These are phyloP conservation scores for Xylaria sp. DNA, from an alignment of 2,329 filamentous ascomycete genomes.

Conservation along the genomic window DNA sequence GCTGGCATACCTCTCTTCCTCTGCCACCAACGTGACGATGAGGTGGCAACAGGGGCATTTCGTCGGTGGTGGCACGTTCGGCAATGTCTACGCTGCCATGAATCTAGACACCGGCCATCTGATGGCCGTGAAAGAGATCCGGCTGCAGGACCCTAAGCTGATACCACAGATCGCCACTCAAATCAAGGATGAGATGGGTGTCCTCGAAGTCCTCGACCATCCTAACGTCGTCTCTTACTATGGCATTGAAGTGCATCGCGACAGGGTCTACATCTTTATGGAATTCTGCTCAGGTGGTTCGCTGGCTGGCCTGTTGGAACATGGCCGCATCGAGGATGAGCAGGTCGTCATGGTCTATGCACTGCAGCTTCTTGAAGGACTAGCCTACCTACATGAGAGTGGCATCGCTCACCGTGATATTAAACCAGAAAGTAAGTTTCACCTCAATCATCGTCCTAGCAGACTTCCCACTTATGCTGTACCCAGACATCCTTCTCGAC, in stretches of 20 bases:
- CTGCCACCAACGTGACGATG: conserved; percentile 91
- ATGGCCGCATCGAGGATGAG: conserved; percentile 96
- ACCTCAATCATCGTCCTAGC: conserved; percentile 9
- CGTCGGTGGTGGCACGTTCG: conserved; percentile 94
- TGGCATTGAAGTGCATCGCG: conserved; percentile 95
- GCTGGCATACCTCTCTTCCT: conserved; percentile 89
- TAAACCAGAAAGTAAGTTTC: conserved; percentile 87
- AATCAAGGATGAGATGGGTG: conserved; percentile 96
- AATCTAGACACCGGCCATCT: conserved; percentile 94
- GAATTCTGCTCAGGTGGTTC: conserved; percentile 97
- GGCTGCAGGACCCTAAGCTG: conserved; percentile 92
- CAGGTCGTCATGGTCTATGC: conserved; percentile 97
- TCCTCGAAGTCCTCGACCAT: conserved; percentile 92
- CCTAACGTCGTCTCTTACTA: conserved; percentile 98
- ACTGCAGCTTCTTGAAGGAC: conserved; percentile 88
- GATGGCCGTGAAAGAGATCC: conserved; percentile 99
- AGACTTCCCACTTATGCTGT: conserved; percentile 30
- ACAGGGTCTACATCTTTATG: conserved; percentile 99
- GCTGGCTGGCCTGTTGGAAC: conserved; percentile 84
- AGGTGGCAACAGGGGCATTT: conserved; percentile 99
- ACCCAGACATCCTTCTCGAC: conserved; percentile 84
- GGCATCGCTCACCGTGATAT: conserved; percentile 95
- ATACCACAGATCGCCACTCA: conserved; percentile 93
- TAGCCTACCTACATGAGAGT: conserved; percentile 90
- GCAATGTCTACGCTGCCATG: conserved; percentile 95